These are phyloP conservation scores for Talaromyces pinophilus DNA, from an alignment of 2,329 filamentous ascomycete species.

Conservation along the genomic window DNA sequence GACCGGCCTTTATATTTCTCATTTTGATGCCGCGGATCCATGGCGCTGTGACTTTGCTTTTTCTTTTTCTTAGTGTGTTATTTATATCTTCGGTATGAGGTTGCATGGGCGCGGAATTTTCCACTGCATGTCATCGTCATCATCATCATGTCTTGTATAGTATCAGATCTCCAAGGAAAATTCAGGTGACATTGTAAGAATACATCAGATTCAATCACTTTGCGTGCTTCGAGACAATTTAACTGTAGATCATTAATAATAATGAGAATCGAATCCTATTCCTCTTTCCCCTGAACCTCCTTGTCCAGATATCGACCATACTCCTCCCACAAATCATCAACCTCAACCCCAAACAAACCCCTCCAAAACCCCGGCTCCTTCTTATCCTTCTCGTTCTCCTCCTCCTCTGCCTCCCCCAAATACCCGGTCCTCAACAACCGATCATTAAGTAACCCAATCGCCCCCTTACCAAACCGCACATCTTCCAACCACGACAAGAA, in stretches of 20 bases:
- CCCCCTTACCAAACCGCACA: constrained; percentile 66
- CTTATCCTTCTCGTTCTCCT: constrained; percentile 10
- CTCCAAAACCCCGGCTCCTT: constrained; percentile 36
- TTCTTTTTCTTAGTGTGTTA: constrained; percentile 21
- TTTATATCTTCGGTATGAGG: constrained; percentile 23
- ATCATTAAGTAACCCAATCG: constrained; percentile 59
- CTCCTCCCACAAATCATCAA: constrained; percentile 72
- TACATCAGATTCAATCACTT: background rate
- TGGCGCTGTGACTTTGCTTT: constrained; percentile 20
- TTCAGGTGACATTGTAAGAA: constrained; percentile 18
- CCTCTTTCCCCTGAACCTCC: constrained; percentile 20
- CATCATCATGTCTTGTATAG: constrained; percentile 41
- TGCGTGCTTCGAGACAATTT: constrained; percentile 12
- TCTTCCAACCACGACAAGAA: constrained; percentile 84
- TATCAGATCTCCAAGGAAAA: constrained; percentile 24
- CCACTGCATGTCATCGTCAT: constrained; percentile 21
- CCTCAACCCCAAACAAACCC: constrained; percentile 62
- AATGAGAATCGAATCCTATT: background rate
- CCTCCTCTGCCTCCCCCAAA: constrained; percentile 29
- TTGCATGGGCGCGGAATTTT: constrained; percentile 23
- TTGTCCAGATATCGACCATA: constrained; percentile 60
- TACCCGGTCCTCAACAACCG: constrained; percentile 40
- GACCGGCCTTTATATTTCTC: constrained; percentile 20
- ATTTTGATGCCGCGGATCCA: constrained; percentile 20
- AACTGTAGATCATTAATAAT: background rate